Conservation (phyloP, 768 basidiomycete genomes). For the Serendipita sp. region DNA sequence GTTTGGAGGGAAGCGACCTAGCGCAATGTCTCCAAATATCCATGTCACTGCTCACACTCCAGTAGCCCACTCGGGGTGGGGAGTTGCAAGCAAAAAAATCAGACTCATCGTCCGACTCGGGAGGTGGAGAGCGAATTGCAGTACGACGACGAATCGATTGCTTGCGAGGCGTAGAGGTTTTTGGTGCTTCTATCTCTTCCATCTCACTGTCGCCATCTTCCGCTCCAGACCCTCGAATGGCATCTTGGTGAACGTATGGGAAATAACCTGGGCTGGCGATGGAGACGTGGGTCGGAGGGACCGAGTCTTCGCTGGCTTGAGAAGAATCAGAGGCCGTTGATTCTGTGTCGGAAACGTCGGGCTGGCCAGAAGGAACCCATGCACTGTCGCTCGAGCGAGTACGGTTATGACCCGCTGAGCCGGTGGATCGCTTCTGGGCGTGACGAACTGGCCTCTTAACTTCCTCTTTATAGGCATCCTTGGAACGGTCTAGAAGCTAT, state of each 20-base stretch:
- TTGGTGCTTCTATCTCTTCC: not conserved
- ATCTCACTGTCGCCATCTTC: not conserved
- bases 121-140: too few relatives aligned
- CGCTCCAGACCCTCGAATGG: not conserved
- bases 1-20: not conserved
- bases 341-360: not conserved
- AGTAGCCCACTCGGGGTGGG: not conserved
- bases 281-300: not conserved
- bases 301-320: not conserved
- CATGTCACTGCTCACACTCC: not conserved
- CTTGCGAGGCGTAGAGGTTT: too few relatives aligned
- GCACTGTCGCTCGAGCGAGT: not conserved
- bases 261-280: not conserved
- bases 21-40: not conserved
- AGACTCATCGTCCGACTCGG: too few relatives aligned
- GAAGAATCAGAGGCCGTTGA: not conserved
- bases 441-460: not conserved
- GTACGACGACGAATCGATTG: too few relatives aligned
- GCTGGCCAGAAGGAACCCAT: not conserved
- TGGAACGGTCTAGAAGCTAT: not conserved
- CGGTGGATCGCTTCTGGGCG: not conserved
- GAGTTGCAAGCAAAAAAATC: not conserved
- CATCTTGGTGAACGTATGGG: not conserved
- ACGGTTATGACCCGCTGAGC: not conserved
- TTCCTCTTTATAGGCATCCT: not conserved